Evolutionary conservation across 139 green algal genomes (phyloP).

Genomic region (Pseudopediastrum boryanum): DNA sequence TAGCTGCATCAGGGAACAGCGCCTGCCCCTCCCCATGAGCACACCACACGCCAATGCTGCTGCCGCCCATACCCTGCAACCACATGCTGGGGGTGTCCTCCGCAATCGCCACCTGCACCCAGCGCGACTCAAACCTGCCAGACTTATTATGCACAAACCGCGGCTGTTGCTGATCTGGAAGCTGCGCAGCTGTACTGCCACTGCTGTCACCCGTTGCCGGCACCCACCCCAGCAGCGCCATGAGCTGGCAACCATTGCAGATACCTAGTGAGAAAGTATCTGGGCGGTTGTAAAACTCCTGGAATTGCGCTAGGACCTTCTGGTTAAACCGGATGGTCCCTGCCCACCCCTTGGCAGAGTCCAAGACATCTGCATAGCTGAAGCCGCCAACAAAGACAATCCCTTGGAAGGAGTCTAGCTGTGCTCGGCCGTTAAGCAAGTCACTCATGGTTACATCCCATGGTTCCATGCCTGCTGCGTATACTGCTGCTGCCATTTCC

Average conservation of each 20-base stretch:
- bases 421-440: constrained; percentile 52
- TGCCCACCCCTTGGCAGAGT: constrained; percentile 98
- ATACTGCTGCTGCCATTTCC: constrained; percentile 95
- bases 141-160: constrained; percentile 97
- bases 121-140: constrained; percentile 40
- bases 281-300: constrained; percentile 43
- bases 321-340: constrained; percentile 95
- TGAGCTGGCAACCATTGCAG: constrained; percentile 99
- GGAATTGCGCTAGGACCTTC: constrained; percentile 84
- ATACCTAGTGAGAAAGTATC: constrained; percentile 98
- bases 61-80: constrained; percentile 90
- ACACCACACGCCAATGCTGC: constrained; percentile 91
- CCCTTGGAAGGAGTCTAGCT: constrained; percentile 47
- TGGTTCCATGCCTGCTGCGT: constrained; percentile 88
- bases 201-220: constrained; percentile 58
- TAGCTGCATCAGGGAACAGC: constrained; percentile 85
- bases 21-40: constrained; percentile 95
- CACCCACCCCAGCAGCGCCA: constrained; percentile 98
- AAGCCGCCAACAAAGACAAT: constrained; percentile 92
- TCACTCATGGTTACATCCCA: constrained; percentile 99
- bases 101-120: constrained; percentile 74
- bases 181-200: constrained; percentile 52
- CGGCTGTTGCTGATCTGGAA: constrained; percentile 84
- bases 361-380: constrained; percentile 96
- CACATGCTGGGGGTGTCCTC: constrained; percentile 84